Base-by-base conservation (phyloP, 2,329 filamentous ascomycete genomes). In the Alternaria triticimaculans region DNA sequence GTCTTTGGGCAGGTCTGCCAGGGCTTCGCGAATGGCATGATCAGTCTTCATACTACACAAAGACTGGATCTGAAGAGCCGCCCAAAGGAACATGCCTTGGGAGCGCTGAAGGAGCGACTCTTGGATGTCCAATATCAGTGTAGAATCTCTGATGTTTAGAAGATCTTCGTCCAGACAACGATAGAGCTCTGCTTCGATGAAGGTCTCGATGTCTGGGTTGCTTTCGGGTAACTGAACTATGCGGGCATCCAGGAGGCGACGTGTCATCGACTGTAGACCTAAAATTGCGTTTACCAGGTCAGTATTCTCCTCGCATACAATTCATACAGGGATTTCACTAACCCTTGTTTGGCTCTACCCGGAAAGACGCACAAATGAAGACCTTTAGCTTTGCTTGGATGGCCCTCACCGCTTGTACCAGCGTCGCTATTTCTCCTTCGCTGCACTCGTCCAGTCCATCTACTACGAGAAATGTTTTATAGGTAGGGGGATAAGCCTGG, bases 11-110 rank as follows among this genome's bases (percentile, higher is more conserved):
- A 75, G 49, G 25, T 72, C 55, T 51, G 10, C 30, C 1, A 75
- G 43, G 20, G 72, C 69, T 20, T 76, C n/a, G 0, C 73, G 73
- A 23, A 84, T 82, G 0, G 63, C 71, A 1, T 76, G 49, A 44
- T 84, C 81, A 0, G 80, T 80, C 60, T 73, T 71, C 58, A 78
- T 77, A 2, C 21, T 20, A 54, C 80, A 84, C 3, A 75, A 23
- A 20, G 65, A 64, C 23, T 67, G 37, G 30, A 75, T 69, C 30
- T 74, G 72, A 7, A 74, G 65, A 20, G 63, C 62, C 3, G 67
- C 73, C 73, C 68, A 74, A 2, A 76, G 68, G 37, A 74, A 76
- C 72, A 74, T 76, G n/a, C 71, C 72, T 20, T 70, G 58, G 2
- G 71, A 65, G 10, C 66, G 67, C 15, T 64, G 48, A 8, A 71